Conservation (phyloP, 768 basidiomycete genomes). For the Botryobasidium botryosum region DNA sequence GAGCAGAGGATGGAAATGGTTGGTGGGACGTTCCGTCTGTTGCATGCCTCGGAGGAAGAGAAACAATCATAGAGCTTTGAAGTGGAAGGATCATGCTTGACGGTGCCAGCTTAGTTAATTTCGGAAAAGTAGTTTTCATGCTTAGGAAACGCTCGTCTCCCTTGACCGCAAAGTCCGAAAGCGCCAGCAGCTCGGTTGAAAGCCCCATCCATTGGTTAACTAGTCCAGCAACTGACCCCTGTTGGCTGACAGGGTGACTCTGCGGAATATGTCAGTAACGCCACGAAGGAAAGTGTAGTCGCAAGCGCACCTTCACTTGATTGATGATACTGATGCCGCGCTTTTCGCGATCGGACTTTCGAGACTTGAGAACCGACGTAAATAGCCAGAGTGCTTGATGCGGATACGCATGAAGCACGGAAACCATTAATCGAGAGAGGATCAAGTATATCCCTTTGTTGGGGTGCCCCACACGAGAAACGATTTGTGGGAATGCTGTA, state of each 20-base stretch:
- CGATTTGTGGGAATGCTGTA: constrained; percentile 91
- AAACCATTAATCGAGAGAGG: constrained; percentile 47
- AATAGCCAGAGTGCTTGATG: constrained; percentile 90
- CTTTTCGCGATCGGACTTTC: constrained; percentile 36
- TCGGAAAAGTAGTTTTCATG: constrained; percentile 37
- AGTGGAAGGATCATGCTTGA: constrained; percentile 72
- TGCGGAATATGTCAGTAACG: not conserved
- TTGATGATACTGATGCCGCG: constrained; percentile 45
- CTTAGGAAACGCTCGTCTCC: constrained; percentile 27
- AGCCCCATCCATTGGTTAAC: constrained; percentile 40
- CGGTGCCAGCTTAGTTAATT: constrained; percentile 36
- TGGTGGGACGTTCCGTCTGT: constrained; percentile 41
- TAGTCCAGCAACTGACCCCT: constrained; percentile 33
- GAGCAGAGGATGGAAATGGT: constrained; percentile 63
- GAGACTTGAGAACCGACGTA: constrained; percentile 74
- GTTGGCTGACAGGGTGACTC: constrained; percentile 21
- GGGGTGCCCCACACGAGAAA: constrained; percentile 74
- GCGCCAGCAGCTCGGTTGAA: constrained; percentile 47
- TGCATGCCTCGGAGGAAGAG: constrained; percentile 55
- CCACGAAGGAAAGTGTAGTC: not conserved
- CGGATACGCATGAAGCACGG: constrained; percentile 69
- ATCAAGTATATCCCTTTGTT: constrained; percentile 42
- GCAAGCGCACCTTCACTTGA: constrained; percentile 34
- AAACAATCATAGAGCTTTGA: constrained; percentile 81
- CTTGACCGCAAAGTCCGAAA: constrained; percentile 41